Evolutionary conservation across 768 basidiomycete genomes (phyloP).

Genomic region (Auriculariales sp.): DNA sequence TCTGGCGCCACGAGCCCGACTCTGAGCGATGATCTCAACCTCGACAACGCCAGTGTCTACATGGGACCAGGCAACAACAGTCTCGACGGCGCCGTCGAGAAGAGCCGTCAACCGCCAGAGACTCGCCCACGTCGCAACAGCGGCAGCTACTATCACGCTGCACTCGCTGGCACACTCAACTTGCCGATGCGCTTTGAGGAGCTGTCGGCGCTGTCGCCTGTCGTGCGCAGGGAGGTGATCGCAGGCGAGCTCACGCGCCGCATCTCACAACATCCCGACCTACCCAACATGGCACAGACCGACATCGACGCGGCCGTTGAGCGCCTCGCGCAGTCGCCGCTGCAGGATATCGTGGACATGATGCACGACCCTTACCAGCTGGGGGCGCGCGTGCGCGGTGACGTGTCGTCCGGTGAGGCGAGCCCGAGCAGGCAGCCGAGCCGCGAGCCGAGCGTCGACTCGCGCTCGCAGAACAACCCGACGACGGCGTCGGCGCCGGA

Average conservation of each 20-base stretch:
- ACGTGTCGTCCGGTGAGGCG: not conserved
- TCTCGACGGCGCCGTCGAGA: constrained; percentile 35
- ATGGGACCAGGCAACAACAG: constrained; percentile 45
- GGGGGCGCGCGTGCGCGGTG: constrained; percentile 19
- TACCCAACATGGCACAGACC: constrained; percentile 26
- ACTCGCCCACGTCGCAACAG: constrained; percentile 64
- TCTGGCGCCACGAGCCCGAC: constrained; percentile 81
- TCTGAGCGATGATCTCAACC: constrained; percentile 64
- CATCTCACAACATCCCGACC: constrained; percentile 36
- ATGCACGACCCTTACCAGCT: constrained; percentile 59
- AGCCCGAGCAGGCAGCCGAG: not conserved
- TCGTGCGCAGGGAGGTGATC: constrained; percentile 75
- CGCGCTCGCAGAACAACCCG: constrained; percentile 46
- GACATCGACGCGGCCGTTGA: constrained; percentile 59
- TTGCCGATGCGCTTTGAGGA: constrained; percentile 83
- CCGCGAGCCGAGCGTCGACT: constrained; percentile 23
- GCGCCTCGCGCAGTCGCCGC: constrained; percentile 49
- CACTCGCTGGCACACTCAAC: constrained; percentile 63
- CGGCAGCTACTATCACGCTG: constrained; percentile 80
- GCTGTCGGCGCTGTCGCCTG: constrained; percentile 65
- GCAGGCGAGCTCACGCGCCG: constrained; percentile 71
- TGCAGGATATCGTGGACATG: constrained; percentile 62
- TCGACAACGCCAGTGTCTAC: constrained; percentile 28
- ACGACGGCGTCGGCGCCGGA: constrained; percentile 83
- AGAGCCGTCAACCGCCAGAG: constrained; percentile 11